Evolutionary conservation across 106 monocot genomes (phyloP), one percentile per base, ranked within the genome.

Genomic region (Dendrobium officinale): DNA sequence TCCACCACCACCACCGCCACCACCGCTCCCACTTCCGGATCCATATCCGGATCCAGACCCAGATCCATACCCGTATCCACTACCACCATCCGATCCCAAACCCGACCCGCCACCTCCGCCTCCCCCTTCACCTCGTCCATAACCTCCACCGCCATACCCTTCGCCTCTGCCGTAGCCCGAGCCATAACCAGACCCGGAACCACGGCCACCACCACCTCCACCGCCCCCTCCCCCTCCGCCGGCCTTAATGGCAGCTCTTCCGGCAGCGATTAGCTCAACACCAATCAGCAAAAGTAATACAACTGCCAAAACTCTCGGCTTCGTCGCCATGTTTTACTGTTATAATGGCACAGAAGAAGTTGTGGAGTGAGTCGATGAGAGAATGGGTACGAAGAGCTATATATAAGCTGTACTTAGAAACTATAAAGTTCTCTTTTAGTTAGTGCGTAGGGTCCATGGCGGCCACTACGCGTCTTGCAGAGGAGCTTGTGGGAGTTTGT

Each of bases 51-150:
- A 29, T 56, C 79, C 74, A 78, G 10, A 37, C 75, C 13, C 48
- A n/a, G 72, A 59, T 27, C 72, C 84, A 59, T 79, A 44, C 75
- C 22, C 48, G 40, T 72, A 79, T 6, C 84, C 84, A 59, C 41
- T 84, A 73, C 84, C 84, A 45, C 66, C 74, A 31, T 37, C 29
- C 15, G 26, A 31, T 37, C 58, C 77, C 17, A 19, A 44, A 4
- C 48, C 67, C 41, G 24, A 64, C 37, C 33, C 40, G 41, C 75
- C 5, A 80, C 58, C 29, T 77, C 67, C 44, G 22, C 86, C 85
- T 84, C 86, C 81, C 87, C 58, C 72, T 90, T 87, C 79, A 56
- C 79, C 85, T 78, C 84, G 67, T 55, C 86, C 5, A 89, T 55
- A 41, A 82, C 84, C 20, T 80, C 86, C 26, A 70, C 26, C 26